Conservation (phyloP, 768 basidiomycete genomes). For the Pleurotus eryngii region DNA sequence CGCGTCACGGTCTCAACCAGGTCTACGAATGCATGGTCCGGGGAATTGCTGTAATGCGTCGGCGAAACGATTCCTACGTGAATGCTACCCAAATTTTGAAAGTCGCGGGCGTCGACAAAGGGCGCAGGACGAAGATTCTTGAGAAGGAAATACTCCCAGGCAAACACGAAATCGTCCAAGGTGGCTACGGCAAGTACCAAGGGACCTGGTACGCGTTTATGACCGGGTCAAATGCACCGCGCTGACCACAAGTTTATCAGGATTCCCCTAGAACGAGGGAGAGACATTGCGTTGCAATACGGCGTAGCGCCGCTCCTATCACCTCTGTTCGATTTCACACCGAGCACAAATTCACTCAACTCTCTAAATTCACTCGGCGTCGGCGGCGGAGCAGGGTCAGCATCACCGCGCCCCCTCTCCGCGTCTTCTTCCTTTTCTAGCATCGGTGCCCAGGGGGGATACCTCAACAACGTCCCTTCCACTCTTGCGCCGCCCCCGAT, state of each 20-base stretch:
- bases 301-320: constrained; percentile 85
- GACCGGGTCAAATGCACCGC: constrained; percentile 6
- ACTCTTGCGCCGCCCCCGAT: constrained; percentile 78
- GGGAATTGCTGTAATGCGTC: constrained; percentile 97
- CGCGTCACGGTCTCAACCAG: constrained; percentile 41
- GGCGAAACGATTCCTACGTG: constrained; percentile 90
- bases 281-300: constrained; percentile 89
- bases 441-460: constrained; percentile 42
- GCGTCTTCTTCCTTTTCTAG: constrained; percentile 67
- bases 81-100: constrained; percentile 99
- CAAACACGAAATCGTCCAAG: constrained; percentile 97
- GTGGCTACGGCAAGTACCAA: constrained; percentile 98
- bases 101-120: constrained; percentile 97
- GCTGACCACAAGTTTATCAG: constrained; percentile 34
- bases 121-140: constrained; percentile 90
- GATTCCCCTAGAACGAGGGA: constrained; percentile 94
- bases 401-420: constrained; percentile 63
- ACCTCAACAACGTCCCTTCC: constrained; percentile 43
- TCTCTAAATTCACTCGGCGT: constrained; percentile 64
- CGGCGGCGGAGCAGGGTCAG: constrained; percentile 42
- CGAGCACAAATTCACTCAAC: constrained; percentile 67
- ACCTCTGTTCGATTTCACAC: constrained; percentile 92
- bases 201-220: constrained; percentile 81
- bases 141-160: constrained; percentile 97
- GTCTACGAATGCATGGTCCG: constrained; percentile 98